These are phyloP conservation scores for Bombardia bombarda DNA, from an alignment of 495 filamentous ascomycete genomes.

Conservation along the genomic window DNA sequence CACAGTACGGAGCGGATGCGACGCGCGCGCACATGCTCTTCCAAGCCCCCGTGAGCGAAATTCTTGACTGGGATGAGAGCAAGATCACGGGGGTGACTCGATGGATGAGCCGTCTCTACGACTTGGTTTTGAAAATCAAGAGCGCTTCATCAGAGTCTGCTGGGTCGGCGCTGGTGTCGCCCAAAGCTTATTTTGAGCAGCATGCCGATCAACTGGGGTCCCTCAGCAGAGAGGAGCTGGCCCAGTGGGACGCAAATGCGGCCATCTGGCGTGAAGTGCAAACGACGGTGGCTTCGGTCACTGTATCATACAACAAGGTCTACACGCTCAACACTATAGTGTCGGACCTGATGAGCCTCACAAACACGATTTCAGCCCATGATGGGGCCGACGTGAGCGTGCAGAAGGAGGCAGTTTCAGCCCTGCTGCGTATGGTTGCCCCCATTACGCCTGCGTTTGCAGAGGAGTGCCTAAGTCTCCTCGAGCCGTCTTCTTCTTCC, in stretches of 20 bases:
- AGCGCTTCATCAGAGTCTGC: not conserved
- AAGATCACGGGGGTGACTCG: conserved; percentile 73
- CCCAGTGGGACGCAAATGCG: conserved; percentile 41
- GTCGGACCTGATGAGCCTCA: conserved; percentile 72
- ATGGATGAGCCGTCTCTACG: conserved; percentile 64
- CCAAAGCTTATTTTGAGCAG: conserved; percentile 24
- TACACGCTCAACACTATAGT: conserved; percentile 74
- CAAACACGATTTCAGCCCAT: conserved; percentile 49
- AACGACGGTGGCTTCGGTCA: conserved; percentile 59
- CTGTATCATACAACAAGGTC: conserved; percentile 57
- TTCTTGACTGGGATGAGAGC: conserved; percentile 81
- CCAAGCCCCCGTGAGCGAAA: conserved; percentile 72
- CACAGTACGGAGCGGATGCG: conserved; percentile 71
- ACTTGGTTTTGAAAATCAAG: conserved; percentile 38
- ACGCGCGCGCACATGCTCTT: conserved; percentile 84
- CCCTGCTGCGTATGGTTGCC: conserved; percentile 61
- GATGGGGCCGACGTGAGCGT: conserved; percentile 15
- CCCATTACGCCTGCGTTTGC: conserved; percentile 71
- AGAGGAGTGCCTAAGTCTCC: conserved; percentile 68
- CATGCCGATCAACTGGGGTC: not conserved
- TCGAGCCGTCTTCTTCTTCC: conserved; percentile 41
- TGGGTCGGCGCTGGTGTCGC: not conserved
- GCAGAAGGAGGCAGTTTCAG: conserved; percentile 24
- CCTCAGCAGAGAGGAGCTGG: conserved; percentile 11
- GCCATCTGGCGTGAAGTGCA: conserved; percentile 57